A percentile compares a stretch with the other conserved stretches of the same genome.
Evolutionary conservation across 192 early-diverging fungal species (phyloP).

Genomic region (Backusella australiensis): DNA sequence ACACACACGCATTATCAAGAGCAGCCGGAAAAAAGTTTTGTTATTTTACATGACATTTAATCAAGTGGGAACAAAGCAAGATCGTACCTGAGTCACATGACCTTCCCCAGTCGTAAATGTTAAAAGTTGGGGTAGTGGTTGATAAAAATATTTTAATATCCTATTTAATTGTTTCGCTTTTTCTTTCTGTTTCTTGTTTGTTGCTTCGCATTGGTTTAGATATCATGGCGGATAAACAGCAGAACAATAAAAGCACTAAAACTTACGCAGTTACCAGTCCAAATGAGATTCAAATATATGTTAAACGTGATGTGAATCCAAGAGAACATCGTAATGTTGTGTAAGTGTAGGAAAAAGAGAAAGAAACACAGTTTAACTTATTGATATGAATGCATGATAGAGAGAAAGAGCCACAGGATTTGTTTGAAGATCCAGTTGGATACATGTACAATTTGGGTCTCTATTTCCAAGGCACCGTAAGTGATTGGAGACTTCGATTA

Average conservation of each 20-base stretch:
- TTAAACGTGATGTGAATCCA: conserved; percentile 9
- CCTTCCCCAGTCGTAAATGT: background rate
- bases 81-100: background rate
- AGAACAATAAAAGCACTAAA: background rate
- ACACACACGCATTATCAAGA: background rate
- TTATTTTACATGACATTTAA: background rate
- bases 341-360: conserved; percentile 13
- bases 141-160: background rate
- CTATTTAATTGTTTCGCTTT: background rate
- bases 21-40: background rate
- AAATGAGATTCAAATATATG: conserved; percentile 4
- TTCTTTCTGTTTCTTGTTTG: background rate
- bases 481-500: conserved; percentile 12
- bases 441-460: conserved; percentile 60
- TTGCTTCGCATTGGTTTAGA: background rate
- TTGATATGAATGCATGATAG: conserved; percentile 6
- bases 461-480: conserved; percentile 58
- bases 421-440: conserved; percentile 69
- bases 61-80: background rate
- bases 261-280: background rate
- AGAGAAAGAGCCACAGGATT: conserved; percentile 47
- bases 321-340: conserved; percentile 34
- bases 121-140: background rate
- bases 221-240: background rate
- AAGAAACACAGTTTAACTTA: background rate